Base-by-base conservation (phyloP, 202 grass and related monocot genomes). In the Setaria viridis region DNA sequence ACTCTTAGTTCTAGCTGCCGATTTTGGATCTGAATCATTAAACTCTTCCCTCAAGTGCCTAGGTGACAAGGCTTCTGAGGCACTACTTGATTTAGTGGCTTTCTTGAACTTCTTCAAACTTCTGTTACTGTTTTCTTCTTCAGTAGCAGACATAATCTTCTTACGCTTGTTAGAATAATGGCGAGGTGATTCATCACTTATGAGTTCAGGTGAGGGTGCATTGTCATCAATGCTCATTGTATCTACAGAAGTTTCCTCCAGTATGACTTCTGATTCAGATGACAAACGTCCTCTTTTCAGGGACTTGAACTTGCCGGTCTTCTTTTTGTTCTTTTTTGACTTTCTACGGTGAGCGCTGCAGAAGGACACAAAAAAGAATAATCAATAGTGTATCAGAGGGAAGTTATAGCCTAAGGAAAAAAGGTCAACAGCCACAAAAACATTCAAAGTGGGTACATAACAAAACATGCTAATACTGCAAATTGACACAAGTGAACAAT, bases 311-410 rank as follows among this genome's bases (percentile, higher is more conserved):
- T 94, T 95, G 12, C 80, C 62, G 13, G 91, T 64, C 72, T 91
- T 94, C 75, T 86, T 87, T 86, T 91, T 92, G 21, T 91, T 95
- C 85, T 94, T 99, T 88, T 90, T 99, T 34, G 80, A 88, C 85
- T 94, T 97, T 91, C 91, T 99, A 34, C 41, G 68, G 58, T 84
- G 82, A 69, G 54, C 62, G 49, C 82, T 88, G 58, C 30, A 83
- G 33, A 77, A 80, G 4, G 58, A 88, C 48, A 21, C 46, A 5
- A 79, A 54, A 88, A 84, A 8, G 81, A 87, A 7, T 25, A 72
- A 32, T 54, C 74, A 83, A 68, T 53, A 67, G 70, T 73, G 57
- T 67, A 81, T 67, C 35, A 34, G 54, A 84, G 50, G 57, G 19
- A 39, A 67, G 33, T 14, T 43, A 74, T 65, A 50, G 59, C 17